These are phyloP conservation scores for Barnettozyma salicaria DNA, from an alignment of 805 yeast genomes.

Conservation along the genomic window DNA sequence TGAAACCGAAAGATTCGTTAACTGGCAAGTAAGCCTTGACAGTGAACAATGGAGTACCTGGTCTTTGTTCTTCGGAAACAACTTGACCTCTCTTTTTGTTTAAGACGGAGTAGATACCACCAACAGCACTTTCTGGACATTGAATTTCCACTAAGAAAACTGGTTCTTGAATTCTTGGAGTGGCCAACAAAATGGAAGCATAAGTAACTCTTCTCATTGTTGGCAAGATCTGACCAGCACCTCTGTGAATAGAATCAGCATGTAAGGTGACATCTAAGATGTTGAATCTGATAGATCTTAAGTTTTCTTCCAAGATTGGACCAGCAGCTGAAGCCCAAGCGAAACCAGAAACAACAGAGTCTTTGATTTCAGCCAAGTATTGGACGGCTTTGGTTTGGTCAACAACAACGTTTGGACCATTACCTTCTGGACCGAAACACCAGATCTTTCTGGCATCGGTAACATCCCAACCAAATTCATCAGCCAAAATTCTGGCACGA, in stretches of 20 bases:
- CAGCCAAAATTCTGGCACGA: constrained; percentile 98
- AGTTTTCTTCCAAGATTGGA: constrained; percentile 94
- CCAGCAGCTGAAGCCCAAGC: constrained; percentile 99
- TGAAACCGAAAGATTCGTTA: constrained; percentile 99
- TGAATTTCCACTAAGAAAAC: constrained; percentile 98
- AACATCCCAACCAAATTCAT: constrained; percentile 99
- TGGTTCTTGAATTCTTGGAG: constrained; percentile 99
- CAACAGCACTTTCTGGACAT: constrained; percentile 99
- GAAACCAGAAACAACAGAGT: constrained; percentile 99
- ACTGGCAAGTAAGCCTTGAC: constrained; percentile 99
- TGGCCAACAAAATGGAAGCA: constrained; percentile 97
- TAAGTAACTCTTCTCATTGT: constrained; percentile 99
- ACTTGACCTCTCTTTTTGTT: constrained; percentile 99
- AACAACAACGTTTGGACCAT: constrained; percentile 97
- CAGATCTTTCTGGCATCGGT: constrained; percentile 99
- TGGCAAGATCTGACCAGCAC: constrained; percentile 99
- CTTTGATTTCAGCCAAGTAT: constrained; percentile 98
- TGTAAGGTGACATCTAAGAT: constrained; percentile 98
- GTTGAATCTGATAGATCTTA: constrained; percentile 96
- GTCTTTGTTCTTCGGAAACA: constrained; percentile 98
- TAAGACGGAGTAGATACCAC: constrained; percentile 99
- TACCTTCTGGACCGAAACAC: constrained; percentile 99
- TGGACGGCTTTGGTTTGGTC: constrained; percentile 99
- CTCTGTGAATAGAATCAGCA: constrained; percentile 99
- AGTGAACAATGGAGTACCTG: constrained; percentile 99